A percentile compares a stretch with the other conserved stretches of the same genome.
phyloP scores from a whole-genome alignment of 306 rosid genomes.

The Quercus engelmannii region DNA sequence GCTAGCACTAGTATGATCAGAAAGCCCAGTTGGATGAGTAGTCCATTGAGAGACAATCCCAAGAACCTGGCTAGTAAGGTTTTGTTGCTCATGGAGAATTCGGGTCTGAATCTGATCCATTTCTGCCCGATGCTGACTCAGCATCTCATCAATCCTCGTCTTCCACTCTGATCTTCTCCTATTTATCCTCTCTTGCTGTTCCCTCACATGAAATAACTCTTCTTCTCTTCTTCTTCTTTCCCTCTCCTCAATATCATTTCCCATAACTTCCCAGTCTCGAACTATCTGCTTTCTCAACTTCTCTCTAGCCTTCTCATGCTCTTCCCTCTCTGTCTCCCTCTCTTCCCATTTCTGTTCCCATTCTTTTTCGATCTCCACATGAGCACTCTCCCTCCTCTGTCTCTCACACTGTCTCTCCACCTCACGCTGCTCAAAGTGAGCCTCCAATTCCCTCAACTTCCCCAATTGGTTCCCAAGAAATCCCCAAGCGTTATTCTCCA shows the following conservation, averaged over 20 bases:
- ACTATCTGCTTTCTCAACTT: slow-evolving; percentile 60
- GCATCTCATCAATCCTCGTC: slow-evolving; percentile 78
- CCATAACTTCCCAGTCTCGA: slow-evolving; percentile 74
- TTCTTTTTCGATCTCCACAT: slow-evolving; percentile 56
- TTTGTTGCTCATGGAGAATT: slow-evolving; percentile 86
- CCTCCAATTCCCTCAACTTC: slow-evolving; percentile 74
- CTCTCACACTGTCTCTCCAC: slow-evolving; percentile 76
- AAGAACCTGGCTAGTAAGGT: slow-evolving; percentile 69
- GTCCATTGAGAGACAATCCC: slow-evolving; percentile 94
- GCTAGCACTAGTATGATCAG: slow-evolving; percentile 86
- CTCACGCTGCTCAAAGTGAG: slow-evolving; percentile 73
- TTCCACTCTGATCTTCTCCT: slow-evolving; percentile 77
- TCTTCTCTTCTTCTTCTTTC: slow-evolving; percentile 84
- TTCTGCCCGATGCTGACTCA: slow-evolving; percentile 75
- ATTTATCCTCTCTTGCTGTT: slow-evolving; percentile 80
- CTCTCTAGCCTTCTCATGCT: slow-evolving; percentile 58
- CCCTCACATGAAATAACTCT: slow-evolving; percentile 57
- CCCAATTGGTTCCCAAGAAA: slow-evolving; percentile 60
- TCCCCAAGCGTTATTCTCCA: slow-evolving; percentile 76
- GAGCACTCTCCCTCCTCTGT: slow-evolving; percentile 53
- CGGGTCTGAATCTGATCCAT: slow-evolving; percentile 89
- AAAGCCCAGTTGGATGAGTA: slow-evolving; percentile 71
- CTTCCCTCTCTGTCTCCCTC: slow-evolving; percentile 56
- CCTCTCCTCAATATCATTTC: slow-evolving; percentile 70
- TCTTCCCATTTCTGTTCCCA: slow-evolving; percentile 70